Base-by-base conservation (phyloP, 495 filamentous ascomycete genomes). In the Viridothelium virens region DNA sequence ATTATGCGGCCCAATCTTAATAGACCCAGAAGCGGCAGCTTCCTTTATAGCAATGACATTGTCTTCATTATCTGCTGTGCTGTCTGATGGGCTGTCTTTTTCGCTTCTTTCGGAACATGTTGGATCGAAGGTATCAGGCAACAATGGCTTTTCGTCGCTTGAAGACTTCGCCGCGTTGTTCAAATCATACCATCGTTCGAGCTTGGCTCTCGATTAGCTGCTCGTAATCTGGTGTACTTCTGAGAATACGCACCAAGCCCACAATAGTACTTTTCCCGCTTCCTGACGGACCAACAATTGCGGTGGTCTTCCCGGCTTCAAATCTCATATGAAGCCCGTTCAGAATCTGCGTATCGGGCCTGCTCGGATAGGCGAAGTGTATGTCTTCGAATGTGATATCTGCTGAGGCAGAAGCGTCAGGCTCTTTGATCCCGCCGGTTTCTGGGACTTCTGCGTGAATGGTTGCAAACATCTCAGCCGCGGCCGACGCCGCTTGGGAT, bases 401-500 rank as follows among this genome's bases (percentile, higher is more conserved):
- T 11, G 77, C 78, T 9, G 37, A 36, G 36, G 53, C 38, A 33
- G 66, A 69, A 0, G 62, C 16, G 0, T 38, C 34, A 1, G 73
- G 75, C 53, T 59, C 53, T 62, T 63, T 61, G 31, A 70, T 61
- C 16, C 77, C 76, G 0, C 61, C 66, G 14, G 67, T 18, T 59
- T 66, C 0, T 62, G 38, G 1, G 77, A 78, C 18, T 59, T 53
- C 9, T 74, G 53, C 66, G 64, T 79, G 77, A 44, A 80, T 76
- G 14, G 75, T 65, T 0, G 36, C 48, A 65, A 80, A 80, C 14
- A 80, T 69, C 63, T 80, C 74, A 5, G 71, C 46, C 11, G 77
- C 77, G 7, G 77, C 73, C 3, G 77, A 72, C 0, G 75, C 68
- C 38, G 78, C 77, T 33, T 74, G 74, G 4, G 72, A 73, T 59